These are phyloP conservation scores for Tetrahymena borealis DNA, from an alignment of 73 alveolate species.

Conservation along the genomic window DNA sequence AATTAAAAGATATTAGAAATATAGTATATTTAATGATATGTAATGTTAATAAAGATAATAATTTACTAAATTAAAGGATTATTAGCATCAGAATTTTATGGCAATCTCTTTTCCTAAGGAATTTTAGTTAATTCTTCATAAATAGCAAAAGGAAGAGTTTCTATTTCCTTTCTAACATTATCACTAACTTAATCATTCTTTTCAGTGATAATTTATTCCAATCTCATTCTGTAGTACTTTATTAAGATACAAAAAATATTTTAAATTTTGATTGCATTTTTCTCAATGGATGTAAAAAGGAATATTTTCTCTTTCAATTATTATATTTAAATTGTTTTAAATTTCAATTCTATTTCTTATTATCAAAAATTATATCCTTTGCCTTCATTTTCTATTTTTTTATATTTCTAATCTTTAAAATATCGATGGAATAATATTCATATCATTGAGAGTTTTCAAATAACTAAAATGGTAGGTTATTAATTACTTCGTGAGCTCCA, in stretches of 20 bases:
- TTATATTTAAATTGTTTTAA: too few relatives aligned
- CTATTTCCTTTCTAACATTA: not conserved
- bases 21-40: not conserved
- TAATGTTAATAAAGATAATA: not conserved
- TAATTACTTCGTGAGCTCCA: not conserved
- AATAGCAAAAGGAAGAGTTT: not conserved
- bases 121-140: not conserved
- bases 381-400: too few relatives aligned
- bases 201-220: not conserved
- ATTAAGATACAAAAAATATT: not conserved
- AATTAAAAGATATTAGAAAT: not conserved
- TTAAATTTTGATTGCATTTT: not conserved
- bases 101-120: not conserved
- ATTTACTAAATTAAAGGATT: not conserved
- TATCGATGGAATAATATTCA: too few relatives aligned
- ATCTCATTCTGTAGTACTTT: not conserved
- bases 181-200: not conserved
- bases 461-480: too few relatives aligned
- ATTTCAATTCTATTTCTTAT: too few relatives aligned
- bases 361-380: too few relatives aligned
- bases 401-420: too few relatives aligned
- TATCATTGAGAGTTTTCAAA: too few relatives aligned
- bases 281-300: not conserved
- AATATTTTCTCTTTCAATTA: too few relatives aligned
- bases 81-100: not conserved